Percentiles rank a stretch among this genome's conserved stretches.
Evolutionary conservation across 1,284 basidiomycete species (phyloP).

Genomic region (Apiotrichum porosum): DNA sequence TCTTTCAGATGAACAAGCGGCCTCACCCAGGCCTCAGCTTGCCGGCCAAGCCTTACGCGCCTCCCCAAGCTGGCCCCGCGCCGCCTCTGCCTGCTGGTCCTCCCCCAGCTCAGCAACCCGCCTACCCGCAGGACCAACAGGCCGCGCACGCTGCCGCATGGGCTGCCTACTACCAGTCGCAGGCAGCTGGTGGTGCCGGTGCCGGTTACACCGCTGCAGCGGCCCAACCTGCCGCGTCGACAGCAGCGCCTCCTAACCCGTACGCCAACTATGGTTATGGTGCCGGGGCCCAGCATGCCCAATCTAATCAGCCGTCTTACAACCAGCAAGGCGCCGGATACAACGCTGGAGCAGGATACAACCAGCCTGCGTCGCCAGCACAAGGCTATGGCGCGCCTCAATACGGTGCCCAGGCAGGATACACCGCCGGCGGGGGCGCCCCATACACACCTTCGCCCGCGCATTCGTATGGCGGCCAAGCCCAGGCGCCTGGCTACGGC

Average conservation of each 20-base stretch:
- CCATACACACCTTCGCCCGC: constrained; percentile 15
- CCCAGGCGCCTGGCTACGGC: neutral
- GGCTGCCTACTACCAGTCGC: constrained; percentile 44
- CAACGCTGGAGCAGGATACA: no score
- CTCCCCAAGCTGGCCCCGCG: constrained; percentile 54
- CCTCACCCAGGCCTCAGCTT: constrained; percentile 23
- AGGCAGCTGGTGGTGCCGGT: neutral
- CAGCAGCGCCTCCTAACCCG: constrained; percentile 27
- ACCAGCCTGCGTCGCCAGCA: constrained; percentile 1
- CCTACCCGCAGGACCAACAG: constrained; percentile 21
- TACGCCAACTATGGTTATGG: constrained; percentile 48
- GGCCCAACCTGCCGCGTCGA: constrained; percentile 8
- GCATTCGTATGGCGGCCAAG: neutral
- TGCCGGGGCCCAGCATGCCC: constrained; percentile 34
- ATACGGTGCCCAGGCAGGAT: constrained; percentile 2
- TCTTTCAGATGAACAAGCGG: constrained; percentile 37
- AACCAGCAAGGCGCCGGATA: neutral
- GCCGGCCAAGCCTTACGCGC: constrained; percentile 31
- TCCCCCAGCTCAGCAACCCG: constrained; percentile 27
- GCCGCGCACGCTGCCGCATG: constrained; percentile 43
- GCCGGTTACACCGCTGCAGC: constrained; percentile 9
- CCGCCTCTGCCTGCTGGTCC: constrained; percentile 45
- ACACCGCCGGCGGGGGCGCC: constrained; percentile 5
- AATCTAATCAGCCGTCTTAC: neutral
- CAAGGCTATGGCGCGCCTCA: neutral